A percentile compares a stretch with the other conserved stretches of the same genome.
Conservation (phyloP, 2,329 filamentous ascomycete genomes). For the Fonsecaea multimorphosa region DNA sequence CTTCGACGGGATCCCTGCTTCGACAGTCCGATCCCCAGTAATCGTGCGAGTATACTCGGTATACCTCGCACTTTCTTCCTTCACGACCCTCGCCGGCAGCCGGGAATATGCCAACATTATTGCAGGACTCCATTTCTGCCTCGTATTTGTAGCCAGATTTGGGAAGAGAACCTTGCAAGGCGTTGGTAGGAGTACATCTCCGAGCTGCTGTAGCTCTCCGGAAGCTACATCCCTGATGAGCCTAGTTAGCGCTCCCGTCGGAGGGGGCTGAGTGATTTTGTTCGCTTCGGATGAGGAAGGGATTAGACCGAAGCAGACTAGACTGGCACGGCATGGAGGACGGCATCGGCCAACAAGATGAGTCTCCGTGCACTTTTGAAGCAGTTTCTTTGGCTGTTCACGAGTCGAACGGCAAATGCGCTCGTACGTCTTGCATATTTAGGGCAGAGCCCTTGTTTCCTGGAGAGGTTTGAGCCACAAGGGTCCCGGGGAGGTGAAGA, state of each 20-base stretch:
- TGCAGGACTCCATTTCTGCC: not conserved
- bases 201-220: not conserved
- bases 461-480: not conserved
- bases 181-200: not conserved
- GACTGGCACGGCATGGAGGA: not conserved
- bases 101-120: not conserved
- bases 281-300: not conserved
- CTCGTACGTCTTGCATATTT: conserved; percentile 4
- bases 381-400: not conserved
- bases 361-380: not conserved
- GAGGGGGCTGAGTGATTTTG: conserved; percentile 1
- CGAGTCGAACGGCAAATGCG: not conserved
- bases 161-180: not conserved
- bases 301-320: not conserved
- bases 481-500: not conserved
- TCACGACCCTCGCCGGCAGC: not conserved
- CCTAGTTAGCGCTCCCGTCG: not conserved
- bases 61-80: not conserved
- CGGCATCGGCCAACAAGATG: not conserved
- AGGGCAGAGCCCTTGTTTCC: not conserved
- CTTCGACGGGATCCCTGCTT: too few species aligned
- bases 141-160: not conserved
- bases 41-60: not conserved
- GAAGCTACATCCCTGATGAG: conserved; percentile 3
- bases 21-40: not conserved